These are phyloP conservation scores for Schwanniomyces yamadae DNA, from an alignment of 805 yeast species.

Conservation along the genomic window DNA sequence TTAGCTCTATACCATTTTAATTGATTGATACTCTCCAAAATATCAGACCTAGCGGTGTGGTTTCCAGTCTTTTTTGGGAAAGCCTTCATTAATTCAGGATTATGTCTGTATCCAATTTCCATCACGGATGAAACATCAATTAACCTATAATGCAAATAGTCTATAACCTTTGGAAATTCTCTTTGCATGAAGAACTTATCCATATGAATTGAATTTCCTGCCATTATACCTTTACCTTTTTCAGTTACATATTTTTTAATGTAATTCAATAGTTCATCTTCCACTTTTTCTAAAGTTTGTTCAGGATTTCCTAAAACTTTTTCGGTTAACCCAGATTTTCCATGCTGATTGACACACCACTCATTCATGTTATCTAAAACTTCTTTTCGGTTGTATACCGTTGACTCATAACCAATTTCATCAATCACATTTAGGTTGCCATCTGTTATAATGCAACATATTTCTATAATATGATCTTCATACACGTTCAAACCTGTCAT, in stretches of 20 bases:
- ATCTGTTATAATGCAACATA: slow-evolving; percentile 88
- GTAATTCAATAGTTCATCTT: slow-evolving; percentile 62
- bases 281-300: slow-evolving; percentile 60
- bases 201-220: slow-evolving; percentile 92
- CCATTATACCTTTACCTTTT: slow-evolving; percentile 63
- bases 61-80: slow-evolving; percentile 63
- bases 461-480: slow-evolving; percentile 80
- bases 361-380: slow-evolving; percentile 73
- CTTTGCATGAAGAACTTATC: slow-evolving; percentile 80
- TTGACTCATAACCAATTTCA: slow-evolving; percentile 73
- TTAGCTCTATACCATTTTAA: slow-evolving; percentile 71
- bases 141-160: slow-evolving; percentile 66
- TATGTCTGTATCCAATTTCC: slow-evolving; percentile 80
- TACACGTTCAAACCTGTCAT: slow-evolving; percentile 93
- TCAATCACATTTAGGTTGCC: slow-evolving; percentile 72
- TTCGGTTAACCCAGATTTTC: slow-evolving; percentile 69
- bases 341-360: slow-evolving; percentile 88
- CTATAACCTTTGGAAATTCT: slow-evolving; percentile 77
- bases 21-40: slow-evolving; percentile 83
- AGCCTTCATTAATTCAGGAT: slow-evolving; percentile 54
- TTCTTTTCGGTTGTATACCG: slow-evolving; percentile 64
- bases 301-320: slow-evolving; percentile 56
- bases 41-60: slow-evolving; percentile 90
- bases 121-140: slow-evolving; percentile 86
- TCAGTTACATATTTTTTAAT: slow-evolving; percentile 53